Evolutionary conservation across 345 rosid genomes (phyloP), one percentile per base, ranked within the genome.

Genomic region (Fremontodendron californicum): DNA sequence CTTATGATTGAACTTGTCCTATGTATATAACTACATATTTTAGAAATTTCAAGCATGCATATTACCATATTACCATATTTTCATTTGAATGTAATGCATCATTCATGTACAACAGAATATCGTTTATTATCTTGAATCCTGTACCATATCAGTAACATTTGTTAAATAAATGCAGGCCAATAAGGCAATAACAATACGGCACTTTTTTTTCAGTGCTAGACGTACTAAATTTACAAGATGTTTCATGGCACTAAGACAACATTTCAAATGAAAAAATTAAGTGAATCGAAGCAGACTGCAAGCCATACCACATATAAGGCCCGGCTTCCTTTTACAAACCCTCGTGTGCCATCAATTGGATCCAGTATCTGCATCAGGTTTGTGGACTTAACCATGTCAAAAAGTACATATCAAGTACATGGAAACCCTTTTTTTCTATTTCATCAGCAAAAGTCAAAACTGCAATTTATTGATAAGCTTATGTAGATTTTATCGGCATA

Each of bases 341-440:
- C 98, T 63, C 78, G 84, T 63, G 95, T 93, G 69, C 97, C 98
- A 85, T 94, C 98, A 75, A 93, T 89, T 69, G 97, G 97, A 85
- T 94, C 95, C 84, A 94, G 83, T 67, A 93, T 74, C 98, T 94
- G 88, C 86, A 86, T 35, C 75, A 7, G 82, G 71, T 54, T 75
- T 65, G 74, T 7, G 29, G 23, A 37, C 27, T 11, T 77, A 27
- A 40, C 51, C 43, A 74, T 15, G 75, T 60, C 3, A 35, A 76
- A 71, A 71, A 67, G 21, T 35, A 63, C 12, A 55, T 40, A 25
- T 51, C 35, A 23, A 80, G 71, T 74, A 71, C 76, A 15, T 18
- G 10, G 29, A 75, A 29, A 29, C 19, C 10, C 18, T 42, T 57
- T 23, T 75, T 43, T 21, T 31, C 16, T 6, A 27, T 15, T 49